These are phyloP conservation scores for Agapanthus africanus DNA, from an alignment of 106 monocot genomes.

Conservation along the genomic window DNA sequence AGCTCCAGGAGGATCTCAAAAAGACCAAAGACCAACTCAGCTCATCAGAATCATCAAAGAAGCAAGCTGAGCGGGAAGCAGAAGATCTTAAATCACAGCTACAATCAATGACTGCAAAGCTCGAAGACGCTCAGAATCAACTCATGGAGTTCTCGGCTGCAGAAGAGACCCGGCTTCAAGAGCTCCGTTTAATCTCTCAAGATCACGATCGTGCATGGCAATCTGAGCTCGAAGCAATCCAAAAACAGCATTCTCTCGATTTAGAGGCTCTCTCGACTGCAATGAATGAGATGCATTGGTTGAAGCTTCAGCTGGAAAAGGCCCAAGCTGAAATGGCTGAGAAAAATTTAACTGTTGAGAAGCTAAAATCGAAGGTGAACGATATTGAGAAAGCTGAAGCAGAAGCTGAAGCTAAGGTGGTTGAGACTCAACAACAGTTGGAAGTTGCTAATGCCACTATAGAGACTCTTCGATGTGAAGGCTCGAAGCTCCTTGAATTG, in stretches of 20 bases:
- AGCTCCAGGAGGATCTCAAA: constrained; percentile 76
- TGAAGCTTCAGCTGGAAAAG: constrained; percentile 42
- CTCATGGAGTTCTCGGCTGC: constrained; percentile 52
- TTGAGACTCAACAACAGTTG: constrained; percentile 50
- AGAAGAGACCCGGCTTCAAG: constrained; percentile 53
- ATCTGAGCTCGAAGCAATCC: constrained; percentile 78
- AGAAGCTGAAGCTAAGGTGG: constrained; percentile 29
- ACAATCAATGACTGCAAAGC: constrained; percentile 24
- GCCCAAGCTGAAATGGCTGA: constrained; percentile 27
- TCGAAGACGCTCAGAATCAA: constrained; percentile 44
- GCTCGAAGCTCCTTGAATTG: constrained; percentile 39
- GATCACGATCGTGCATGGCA: constrained; percentile 79
- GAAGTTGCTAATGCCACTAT: constrained; percentile 53
- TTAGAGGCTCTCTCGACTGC: constrained; percentile 39
- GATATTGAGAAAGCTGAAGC: constrained; percentile 38
- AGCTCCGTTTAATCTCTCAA: constrained; percentile 62
- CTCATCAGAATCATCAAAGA: constrained; percentile 47
- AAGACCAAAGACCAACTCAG: constrained; percentile 65
- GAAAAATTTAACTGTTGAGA: constrained; percentile 32
- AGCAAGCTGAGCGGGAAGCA: constrained; percentile 46
- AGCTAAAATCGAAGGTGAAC: constrained; percentile 29
- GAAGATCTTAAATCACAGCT: constrained; percentile 61
- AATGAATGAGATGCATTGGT: constrained; percentile 52
- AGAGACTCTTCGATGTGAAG: constrained; percentile 40
- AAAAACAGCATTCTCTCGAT: constrained; percentile 57